Base-by-base conservation (phyloP, 2,329 filamentous ascomycete species). In the Sporothrix variecibatus region DNA sequence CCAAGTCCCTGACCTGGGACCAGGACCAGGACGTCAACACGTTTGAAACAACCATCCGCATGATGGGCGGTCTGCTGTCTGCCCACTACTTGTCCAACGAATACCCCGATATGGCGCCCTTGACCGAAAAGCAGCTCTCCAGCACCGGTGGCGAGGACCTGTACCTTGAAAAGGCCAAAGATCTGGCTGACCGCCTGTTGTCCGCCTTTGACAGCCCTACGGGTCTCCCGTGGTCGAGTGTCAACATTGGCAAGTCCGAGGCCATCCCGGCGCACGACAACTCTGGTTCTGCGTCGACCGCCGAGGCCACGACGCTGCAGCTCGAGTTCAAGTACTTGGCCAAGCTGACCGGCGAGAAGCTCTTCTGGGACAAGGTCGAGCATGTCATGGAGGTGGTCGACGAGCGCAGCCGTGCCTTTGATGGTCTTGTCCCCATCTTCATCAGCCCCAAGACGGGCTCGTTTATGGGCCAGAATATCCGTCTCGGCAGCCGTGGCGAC, bases 251-350 rank as follows among this genome's bases (percentile, higher is more conserved):
- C 78, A 93, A 91, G 43, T 90, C 88, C 71, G 85, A 91, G 79
- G 94, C 94, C 15, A 88, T 97, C 64, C 88, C 89, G 15, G 96
- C 95, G 1, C 95, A 98, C 80, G 90, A 90, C 26, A 94, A 97
- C 80, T 90, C 88, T 23, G 96, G 96, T 11, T 94, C 95, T 8
- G 96, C 95, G 0, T 98, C 95, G 1, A 98, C 95, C 0, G 95
- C 96, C 1, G 96, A 99, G 85, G 93, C 95, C 0, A 94, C 95
- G 2, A 96, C 93, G 9, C 82, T 99, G 64, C 96, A 99, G 84
- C 89, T 99, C 12, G 96, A 99, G 82, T 94, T 98, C 86, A 98
- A 98, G 82, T 99, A 99, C 80, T 87, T 99, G 20, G 92, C 96
- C 68, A 97, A 97, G 82, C 86, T 99, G 74, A 99, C 95, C 0